Conservation (phyloP, 768 basidiomycete genomes). For the Amanita exitialis region DNA sequence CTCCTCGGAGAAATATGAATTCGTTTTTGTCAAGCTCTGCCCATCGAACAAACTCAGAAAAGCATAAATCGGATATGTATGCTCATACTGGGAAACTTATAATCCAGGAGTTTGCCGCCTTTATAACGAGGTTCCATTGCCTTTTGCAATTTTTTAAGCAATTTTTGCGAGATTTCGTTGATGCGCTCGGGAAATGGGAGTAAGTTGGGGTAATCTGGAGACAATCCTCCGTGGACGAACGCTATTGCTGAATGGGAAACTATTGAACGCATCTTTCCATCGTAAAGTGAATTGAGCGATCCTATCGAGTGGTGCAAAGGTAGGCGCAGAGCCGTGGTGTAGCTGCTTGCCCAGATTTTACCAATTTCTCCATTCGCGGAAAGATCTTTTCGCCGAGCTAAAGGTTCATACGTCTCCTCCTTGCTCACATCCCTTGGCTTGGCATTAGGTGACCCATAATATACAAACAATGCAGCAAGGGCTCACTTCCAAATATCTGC, state of each 20-base stretch:
- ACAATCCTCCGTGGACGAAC: neutral
- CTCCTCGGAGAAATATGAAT: neutral
- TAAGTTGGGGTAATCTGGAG: neutral
- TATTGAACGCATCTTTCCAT: neutral
- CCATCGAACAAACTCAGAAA: neutral
- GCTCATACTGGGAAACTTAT: neutral
- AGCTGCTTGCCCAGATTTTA: neutral
- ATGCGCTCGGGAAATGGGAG: neutral
- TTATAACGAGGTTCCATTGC: neutral
- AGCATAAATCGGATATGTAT: neutral
- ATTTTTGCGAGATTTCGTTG: neutral
- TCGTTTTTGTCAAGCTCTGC: neutral
- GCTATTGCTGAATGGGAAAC: neutral
- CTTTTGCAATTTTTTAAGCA: neutral
- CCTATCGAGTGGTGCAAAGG: neutral
- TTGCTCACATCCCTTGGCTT: neutral
- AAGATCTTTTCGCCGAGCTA: neutral
- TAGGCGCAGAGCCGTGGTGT: neutral
- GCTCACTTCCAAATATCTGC: neutral
- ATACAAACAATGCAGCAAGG: neutral
- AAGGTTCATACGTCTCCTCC: neutral
- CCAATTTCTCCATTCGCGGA: neutral
- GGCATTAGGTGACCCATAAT: neutral
- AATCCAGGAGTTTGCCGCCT: no score
- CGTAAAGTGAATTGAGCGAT: neutral